Base-by-base conservation (phyloP, 1,284 basidiomycete genomes). In the Phellopilus nigrolimitatus region DNA sequence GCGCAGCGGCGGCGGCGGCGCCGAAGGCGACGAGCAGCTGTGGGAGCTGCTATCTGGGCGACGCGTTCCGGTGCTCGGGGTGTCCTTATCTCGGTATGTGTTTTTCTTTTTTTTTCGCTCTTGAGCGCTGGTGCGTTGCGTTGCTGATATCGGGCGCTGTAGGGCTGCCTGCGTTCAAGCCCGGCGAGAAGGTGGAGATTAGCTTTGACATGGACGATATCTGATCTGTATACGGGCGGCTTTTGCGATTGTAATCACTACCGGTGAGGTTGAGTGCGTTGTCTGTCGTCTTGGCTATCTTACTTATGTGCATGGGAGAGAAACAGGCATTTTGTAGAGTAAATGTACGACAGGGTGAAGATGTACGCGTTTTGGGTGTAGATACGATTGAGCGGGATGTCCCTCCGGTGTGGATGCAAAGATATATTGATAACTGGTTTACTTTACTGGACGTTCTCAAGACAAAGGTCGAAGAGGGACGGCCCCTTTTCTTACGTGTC, bases 21-120 rank as follows among this genome's bases (percentile, higher is more conserved):
- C 80, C 84, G 43, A 91, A 91, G 71, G 88, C 88, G 60, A 98
- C 94, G 43, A 94, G 90, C 65, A 94, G 91, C 62, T 99, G 95
- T 71, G 95, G 94, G n/a, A 97, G 79, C 69, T 99, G 95, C 73
- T 98, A 93, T 75, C 73, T 99, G 46, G 97, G 95, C 8, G 95
- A 99, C 69, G 97, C 95, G 1, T 99, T 99, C 73, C 75, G 95
- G 60, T 99, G 95, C 69, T 88, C 84, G 15, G 83, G 90, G 54
- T 99, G 95, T 67, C 97, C 95, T 24, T 99, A 97, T 69, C 76
- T 94, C 43, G 95, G 94, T 95, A 59, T 60, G 86, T 78, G 25
- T 42, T 47, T 17, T 8, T 54, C 48, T 28, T 38, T 15, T 49
- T 54, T 44, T 28, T 33, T 37, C 40, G 41, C 24, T 31, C 38